Percentiles rank a stretch among this genome's conserved stretches.
Conservation (phyloP, 164 flowering plant genomes). For the Macadamia integrifolia region DNA sequence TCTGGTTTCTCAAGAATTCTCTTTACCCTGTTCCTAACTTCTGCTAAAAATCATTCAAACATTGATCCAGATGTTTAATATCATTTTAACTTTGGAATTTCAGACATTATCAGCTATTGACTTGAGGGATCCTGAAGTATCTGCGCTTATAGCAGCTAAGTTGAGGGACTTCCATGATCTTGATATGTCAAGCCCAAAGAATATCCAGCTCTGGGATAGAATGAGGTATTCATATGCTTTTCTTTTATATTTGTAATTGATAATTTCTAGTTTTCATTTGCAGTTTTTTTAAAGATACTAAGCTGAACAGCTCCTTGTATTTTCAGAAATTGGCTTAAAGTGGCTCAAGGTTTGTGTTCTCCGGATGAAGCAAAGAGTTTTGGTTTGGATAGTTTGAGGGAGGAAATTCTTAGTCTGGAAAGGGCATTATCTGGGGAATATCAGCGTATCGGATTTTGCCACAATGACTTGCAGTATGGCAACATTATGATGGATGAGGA, state of each 20-base stretch:
- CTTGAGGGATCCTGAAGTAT: slow-evolving; percentile 65
- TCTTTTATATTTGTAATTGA: background rate
- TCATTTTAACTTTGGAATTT: slow-evolving; percentile 7
- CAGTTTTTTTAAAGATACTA: background rate
- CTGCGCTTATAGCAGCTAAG: slow-evolving; percentile 66
- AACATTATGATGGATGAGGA: slow-evolving; percentile 93
- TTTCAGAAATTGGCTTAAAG: slow-evolving; percentile 60
- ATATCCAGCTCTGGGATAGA: slow-evolving; percentile 57
- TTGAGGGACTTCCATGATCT: slow-evolving; percentile 82
- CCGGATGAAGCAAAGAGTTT: slow-evolving; percentile 40
- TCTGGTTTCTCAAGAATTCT: too few species aligned
- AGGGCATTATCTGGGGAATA: slow-evolving; percentile 28
- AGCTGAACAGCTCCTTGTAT: background rate
- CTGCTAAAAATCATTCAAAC: too few species aligned
- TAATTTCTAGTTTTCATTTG: background rate
- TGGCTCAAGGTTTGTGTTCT: slow-evolving; percentile 49
- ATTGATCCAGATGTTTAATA: background rate
- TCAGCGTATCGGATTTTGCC: slow-evolving; percentile 77
- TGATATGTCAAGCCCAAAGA: slow-evolving; percentile 62
- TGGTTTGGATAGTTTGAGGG: slow-evolving; percentile 40
- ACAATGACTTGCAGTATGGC: slow-evolving; percentile 94
- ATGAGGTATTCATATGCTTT: slow-evolving; percentile 42
- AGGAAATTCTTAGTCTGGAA: slow-evolving; percentile 50
- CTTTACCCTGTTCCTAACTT: too few species aligned
- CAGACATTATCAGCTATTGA: slow-evolving; percentile 92